Conservation (phyloP, 495 filamentous ascomycete species). For the Cudoniella acicularis region DNA sequence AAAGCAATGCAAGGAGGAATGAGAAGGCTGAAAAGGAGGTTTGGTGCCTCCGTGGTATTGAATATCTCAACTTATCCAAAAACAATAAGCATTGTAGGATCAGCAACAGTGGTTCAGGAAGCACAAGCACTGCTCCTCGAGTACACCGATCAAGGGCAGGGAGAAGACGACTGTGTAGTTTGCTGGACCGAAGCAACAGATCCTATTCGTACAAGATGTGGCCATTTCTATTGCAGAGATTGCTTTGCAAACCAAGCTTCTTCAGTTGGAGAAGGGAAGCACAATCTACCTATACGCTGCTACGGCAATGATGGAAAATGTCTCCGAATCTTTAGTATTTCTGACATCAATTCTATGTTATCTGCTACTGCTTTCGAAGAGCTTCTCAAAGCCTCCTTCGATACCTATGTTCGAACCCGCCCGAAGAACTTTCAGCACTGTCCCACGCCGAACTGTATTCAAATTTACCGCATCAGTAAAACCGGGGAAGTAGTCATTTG, state of each 20-base stretch:
- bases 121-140: conserved; percentile 1
- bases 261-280: conserved; percentile 16
- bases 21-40: conserved; percentile 1
- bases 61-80: background rate
- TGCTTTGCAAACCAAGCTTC: conserved; percentile 38
- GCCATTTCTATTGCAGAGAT: conserved; percentile 42
- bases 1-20: conserved; percentile 14
- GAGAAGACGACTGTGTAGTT: conserved; percentile 33
- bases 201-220: conserved; percentile 34
- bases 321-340: conserved; percentile 23
- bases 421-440: conserved; percentile 36
- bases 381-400: conserved; percentile 35
- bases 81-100: conserved; percentile 2
- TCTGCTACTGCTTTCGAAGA: conserved; percentile 34
- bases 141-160: background rate
- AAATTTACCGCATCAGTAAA: conserved; percentile 33
- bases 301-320: conserved; percentile 28
- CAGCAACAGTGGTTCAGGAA: background rate
- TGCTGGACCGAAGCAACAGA: conserved; percentile 39
- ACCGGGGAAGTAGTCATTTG: conserved; percentile 30
- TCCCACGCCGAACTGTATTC: conserved; percentile 37
- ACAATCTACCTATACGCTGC: conserved; percentile 33
- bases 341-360: conserved; percentile 35
- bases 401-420: conserved; percentile 32
- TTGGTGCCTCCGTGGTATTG: conserved; percentile 10